A percentile compares a stretch with the other conserved stretches of the same genome.
phyloP scores from a whole-genome alignment of 805 yeast species.

The Sugiyamaella smithiae region DNA sequence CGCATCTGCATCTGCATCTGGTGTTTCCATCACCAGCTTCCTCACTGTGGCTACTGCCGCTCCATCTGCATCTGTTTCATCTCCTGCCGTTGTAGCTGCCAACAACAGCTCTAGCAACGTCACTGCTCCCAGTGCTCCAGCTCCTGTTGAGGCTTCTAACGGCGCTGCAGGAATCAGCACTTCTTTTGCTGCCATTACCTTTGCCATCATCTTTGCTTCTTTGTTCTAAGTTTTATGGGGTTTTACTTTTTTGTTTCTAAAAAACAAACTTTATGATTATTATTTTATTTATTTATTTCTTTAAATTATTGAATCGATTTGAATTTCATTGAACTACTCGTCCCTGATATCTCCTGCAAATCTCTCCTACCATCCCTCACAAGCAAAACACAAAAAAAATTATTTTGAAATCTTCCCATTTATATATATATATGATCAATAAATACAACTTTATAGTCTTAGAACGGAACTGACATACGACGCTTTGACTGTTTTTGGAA shows the following conservation, averaged over 20 bases:
- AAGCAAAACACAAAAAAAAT: too few species aligned
- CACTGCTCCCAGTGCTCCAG: neutral
- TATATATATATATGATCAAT: too few species aligned
- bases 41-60: neutral
- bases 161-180: neutral
- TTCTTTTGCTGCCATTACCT: neutral
- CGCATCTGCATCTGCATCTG: neutral
- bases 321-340: too few species aligned
- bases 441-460: too few species aligned
- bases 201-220: neutral
- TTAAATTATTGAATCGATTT: too few species aligned
- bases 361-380: too few species aligned
- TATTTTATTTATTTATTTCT: too few species aligned
- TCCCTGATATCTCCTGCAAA: too few species aligned
- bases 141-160: neutral
- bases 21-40: neutral
- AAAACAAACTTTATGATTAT: too few species aligned
- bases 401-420: too few species aligned
- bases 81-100: neutral
- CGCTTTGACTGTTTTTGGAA: slow-evolving; percentile 24
- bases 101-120: neutral
- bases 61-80: neutral
- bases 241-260: too few species aligned
- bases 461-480: slow-evolving; percentile 14
- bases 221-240: too few species aligned